Evolutionary conservation across 208 protist species (phyloP).

Genomic region (Naegleria fowleri): DNA sequence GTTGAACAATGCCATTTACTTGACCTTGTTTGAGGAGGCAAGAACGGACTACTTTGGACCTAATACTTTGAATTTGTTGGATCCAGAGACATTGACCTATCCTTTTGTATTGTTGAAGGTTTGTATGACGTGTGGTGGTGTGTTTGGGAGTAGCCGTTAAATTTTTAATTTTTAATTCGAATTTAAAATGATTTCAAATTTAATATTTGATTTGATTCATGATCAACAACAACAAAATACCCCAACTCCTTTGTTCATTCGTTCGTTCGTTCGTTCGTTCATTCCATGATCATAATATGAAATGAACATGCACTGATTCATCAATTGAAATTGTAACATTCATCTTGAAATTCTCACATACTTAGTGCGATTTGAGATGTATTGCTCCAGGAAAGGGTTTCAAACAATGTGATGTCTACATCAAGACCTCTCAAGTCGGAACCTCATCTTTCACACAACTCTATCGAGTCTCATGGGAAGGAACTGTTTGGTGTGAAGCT

Average conservation of each 20-base stretch:
- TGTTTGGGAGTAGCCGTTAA: too few species aligned
- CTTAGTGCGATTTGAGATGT: background rate
- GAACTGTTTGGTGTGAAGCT: constrained; percentile 14
- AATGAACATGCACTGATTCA: too few species aligned
- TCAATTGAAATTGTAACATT: too few species aligned
- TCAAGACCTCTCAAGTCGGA: background rate
- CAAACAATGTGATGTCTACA: background rate
- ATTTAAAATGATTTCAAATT: too few species aligned
- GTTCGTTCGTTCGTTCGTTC: too few species aligned
- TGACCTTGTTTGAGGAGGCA: constrained; percentile 19
- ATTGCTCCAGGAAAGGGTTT: background rate
- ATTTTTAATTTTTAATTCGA: too few species aligned
- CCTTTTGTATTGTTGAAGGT: constrained; percentile 11
- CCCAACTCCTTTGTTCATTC: too few species aligned
- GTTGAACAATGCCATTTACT: constrained; percentile 17
- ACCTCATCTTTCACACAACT: constrained; percentile 7
- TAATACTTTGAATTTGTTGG: background rate
- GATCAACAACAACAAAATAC: too few species aligned
- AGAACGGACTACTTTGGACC: constrained; percentile 14
- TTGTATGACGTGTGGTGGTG: background rate
- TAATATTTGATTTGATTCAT: too few species aligned
- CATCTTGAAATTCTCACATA: too few species aligned
- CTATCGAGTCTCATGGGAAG: background rate
- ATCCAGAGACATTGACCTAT: background rate
- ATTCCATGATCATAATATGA: too few species aligned